Conservation (phyloP, 2,329 filamentous ascomycete species). For the Westerdykella aurantiaca region DNA sequence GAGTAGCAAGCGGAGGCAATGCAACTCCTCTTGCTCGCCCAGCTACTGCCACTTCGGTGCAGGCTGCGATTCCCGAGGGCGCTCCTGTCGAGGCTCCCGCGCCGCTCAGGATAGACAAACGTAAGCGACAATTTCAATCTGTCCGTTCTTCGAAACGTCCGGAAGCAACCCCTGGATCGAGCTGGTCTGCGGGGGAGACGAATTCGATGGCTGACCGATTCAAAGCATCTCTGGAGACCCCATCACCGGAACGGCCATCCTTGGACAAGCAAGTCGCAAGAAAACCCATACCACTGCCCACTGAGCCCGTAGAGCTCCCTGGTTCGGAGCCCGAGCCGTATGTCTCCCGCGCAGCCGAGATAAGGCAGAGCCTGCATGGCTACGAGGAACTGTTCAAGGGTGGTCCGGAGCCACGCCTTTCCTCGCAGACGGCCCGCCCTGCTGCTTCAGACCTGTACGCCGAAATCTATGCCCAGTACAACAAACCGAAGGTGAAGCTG, state of each 20-base stretch:
- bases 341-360: conserved; percentile 2
- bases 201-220: too few relatives aligned
- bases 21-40: conserved; percentile 13
- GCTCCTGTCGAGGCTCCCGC: neutral
- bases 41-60: conserved; percentile 16
- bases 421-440: conserved; percentile 38
- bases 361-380: conserved; percentile 24
- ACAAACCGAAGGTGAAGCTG: conserved; percentile 79
- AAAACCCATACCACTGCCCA: neutral
- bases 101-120: neutral
- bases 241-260: too few relatives aligned
- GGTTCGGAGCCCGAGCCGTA: neutral
- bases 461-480: conserved; percentile 48
- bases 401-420: conserved; percentile 41
- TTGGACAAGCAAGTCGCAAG: too few relatives aligned
- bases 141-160: neutral
- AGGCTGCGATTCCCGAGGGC: conserved; percentile 23
- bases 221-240: too few relatives aligned
- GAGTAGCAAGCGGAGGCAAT: conserved; percentile 31
- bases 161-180: neutral
- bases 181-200: too few relatives aligned
- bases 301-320: neutral
- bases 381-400: conserved; percentile 32
- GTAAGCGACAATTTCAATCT: too few relatives aligned
- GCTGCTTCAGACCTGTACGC: conserved; percentile 40